Evolutionary conservation across 2,329 filamentous ascomycete genomes (phyloP), one percentile per base, ranked within the genome.

Genomic region (Sporothrix variecibatus): DNA sequence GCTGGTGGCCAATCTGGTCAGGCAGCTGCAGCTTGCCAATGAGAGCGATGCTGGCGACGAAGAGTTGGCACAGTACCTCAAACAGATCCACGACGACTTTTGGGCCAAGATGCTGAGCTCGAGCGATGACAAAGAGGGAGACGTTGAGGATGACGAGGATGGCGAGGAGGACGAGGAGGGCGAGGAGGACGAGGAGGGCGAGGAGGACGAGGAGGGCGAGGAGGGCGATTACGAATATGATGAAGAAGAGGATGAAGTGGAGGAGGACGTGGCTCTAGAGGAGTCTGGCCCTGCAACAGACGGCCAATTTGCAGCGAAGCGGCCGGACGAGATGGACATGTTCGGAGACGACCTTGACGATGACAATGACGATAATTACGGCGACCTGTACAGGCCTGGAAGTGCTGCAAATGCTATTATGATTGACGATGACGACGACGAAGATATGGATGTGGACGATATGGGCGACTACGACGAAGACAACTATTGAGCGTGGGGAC

Each of bases 41-140:
- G 85, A 89, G 20, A 91, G 92, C 0, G 85, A 84, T 0, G 91
- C 95, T 85, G 86, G 91, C 43, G 89, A 91, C 0, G 86, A 87
- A 1, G 85, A 89, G 0, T 82, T 97, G 40, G 83, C 85, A 26
- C 84, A 83, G 62, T 94, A 93, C 87, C 81, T 96, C 62, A 84
- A 83, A 72, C 87, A 87, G 75, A 81, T 96, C 15, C 93, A 95
- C 80, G 87, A 87, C 68, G 93, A 97, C 72, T 97, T 97, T 78
- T 86, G 93, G 8, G 78, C 85, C 4, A 85, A 88, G 8, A 95
- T 97, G 93, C 86, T 89, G 28, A 86, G 86, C 26, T 60, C 72
- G 1, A 88, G 94, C 38, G 89, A 93, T 1, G n/a, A 20, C 8
- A 6, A 43, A 17, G 43, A 74, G 23, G 34, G 15, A 7, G n/a